Conservation (phyloP, 129 eudicot species). For the Chrysanthemum lavandulifolium region DNA sequence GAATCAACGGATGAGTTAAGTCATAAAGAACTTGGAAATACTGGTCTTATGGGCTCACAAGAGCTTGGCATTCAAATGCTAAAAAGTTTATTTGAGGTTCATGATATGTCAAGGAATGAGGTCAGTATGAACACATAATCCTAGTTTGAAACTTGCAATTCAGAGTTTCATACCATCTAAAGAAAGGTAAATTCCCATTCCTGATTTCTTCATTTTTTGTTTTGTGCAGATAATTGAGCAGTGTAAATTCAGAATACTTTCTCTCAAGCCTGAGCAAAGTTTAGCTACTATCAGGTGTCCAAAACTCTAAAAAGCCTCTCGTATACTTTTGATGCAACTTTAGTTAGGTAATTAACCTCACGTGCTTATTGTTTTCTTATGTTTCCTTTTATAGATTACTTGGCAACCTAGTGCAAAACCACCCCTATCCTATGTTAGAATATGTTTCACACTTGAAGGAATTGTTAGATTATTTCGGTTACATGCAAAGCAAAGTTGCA, state of each 20-base stretch:
- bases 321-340: slow-evolving; percentile 1
- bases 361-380: slow-evolving; percentile 7
- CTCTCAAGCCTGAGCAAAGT: slow-evolving; percentile 64
- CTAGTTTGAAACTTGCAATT: not conserved
- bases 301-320: not conserved
- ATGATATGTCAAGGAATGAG: slow-evolving; percentile 85
- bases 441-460: slow-evolving; percentile 70
- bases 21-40: slow-evolving; percentile 42
- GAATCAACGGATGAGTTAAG: slow-evolving; percentile 52
- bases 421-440: slow-evolving; percentile 67
- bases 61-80: slow-evolving; percentile 68
- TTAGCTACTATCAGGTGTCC: slow-evolving; percentile 52
- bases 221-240: slow-evolving; percentile 68
- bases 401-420: slow-evolving; percentile 45
- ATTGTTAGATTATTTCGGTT: slow-evolving; percentile 70
- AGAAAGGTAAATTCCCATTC: no score
- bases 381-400: slow-evolving; percentile 43
- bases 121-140: slow-evolving; percentile 32
- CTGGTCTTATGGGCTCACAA: slow-evolving; percentile 64
- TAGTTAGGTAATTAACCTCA: slow-evolving; percentile 1
- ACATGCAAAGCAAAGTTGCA: slow-evolving; percentile 58
- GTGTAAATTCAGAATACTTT: slow-evolving; percentile 66
- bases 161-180: no score
- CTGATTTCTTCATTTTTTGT: not conserved
- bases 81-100: slow-evolving; percentile 71